Evolutionary conservation across 2,329 filamentous ascomycete species (phyloP), one percentile per base, ranked within the genome.

Genomic region (Chrysoporthe austroafricana): DNA sequence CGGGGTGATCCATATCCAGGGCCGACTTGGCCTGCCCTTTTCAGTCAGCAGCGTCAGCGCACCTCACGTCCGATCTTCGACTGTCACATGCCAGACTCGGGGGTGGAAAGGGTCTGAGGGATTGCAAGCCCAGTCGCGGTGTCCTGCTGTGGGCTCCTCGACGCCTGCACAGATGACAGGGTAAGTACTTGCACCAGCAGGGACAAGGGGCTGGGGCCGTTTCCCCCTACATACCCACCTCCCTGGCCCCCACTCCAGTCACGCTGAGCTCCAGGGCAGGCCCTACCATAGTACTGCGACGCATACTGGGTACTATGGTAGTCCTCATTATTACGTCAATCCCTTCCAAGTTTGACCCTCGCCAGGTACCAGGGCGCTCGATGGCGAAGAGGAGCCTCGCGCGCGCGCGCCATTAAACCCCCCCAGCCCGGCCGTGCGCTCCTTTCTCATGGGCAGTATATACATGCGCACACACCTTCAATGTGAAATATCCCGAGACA

Each of bases 281-380:
- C 4, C 48, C 48, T 21, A 52, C 48, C 14, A 13, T n/a, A 21
- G 48, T 21, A 21, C n/a, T 50, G n/a, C 21, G 6, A 50, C n/a
- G 14, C 44, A 11, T 52, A 52, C 9, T 11, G 4, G 8, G 26
- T 3, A 3, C 50, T 21, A 21, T 54, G 50, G 4, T 3, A 13
- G 21, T 26, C 50, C 16, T 21, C 26, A 34, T 21, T 46, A 60
- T 67, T 66, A 67, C 67, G 67, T 64, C 67, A 63, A 61, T 56
- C 52, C 14, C 42, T 44, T 46, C 50, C 64, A 63, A 62, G 64
- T 39, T 26, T 50, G 60, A 64, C 42, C 57, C 16, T 44, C 54
- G 54, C 46, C 54, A 44, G 36, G 21, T 34, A 43, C 6, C 26
- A 32, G 50, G 26, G 26, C 50, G 32, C 21, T 54, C 11, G 14